Percentiles rank a stretch among this genome's conserved stretches.
phyloP scores from a whole-genome alignment of 345 rosid genomes.

The Citrus cavaleriei region DNA sequence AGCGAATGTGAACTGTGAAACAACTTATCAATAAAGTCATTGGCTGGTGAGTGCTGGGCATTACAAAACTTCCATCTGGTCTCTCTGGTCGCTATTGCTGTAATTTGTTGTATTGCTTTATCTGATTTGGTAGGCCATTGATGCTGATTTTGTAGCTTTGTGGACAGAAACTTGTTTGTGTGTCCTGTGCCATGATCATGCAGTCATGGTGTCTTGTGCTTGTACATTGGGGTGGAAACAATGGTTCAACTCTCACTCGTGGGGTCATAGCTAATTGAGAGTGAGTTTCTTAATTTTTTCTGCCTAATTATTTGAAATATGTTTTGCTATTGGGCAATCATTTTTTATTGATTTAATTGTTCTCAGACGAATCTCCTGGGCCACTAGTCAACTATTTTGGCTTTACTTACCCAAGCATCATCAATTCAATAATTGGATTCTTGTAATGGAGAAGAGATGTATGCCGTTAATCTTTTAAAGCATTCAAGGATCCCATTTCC shows the following conservation, averaged over 20 bases:
- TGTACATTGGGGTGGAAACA: conserved; percentile 97
- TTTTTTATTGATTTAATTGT: conserved; percentile 1
- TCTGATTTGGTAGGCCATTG: too few species aligned
- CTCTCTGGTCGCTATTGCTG: too few species aligned
- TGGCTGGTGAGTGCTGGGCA: too few species aligned
- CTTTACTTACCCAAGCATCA: conserved; percentile 84
- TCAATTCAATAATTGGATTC: conserved; percentile 78
- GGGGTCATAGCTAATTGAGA: conserved; percentile 88
- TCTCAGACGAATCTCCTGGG: conserved; percentile 94
- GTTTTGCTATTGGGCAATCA: not conserved
- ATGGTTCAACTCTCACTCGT: conserved; percentile 84
- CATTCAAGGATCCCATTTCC: conserved; percentile 88
- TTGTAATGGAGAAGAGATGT: conserved; percentile 90
- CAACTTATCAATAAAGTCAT: too few species aligned
- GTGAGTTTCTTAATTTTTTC: conserved; percentile 41
- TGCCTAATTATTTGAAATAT: not conserved
- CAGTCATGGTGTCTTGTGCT: conserved; percentile 45
- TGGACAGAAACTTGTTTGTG: too few species aligned
- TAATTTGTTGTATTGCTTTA: too few species aligned
- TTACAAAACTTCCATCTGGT: too few species aligned
- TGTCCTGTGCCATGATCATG: too few species aligned
- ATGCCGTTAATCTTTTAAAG: conserved; percentile 88
- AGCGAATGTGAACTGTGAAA: too few species aligned
- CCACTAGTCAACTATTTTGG: conserved; percentile 97
- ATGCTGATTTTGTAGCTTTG: too few species aligned